Evolutionary conservation across 2,329 filamentous ascomycete species (phyloP).

Genomic region (Ceratocystis albifundus): DNA sequence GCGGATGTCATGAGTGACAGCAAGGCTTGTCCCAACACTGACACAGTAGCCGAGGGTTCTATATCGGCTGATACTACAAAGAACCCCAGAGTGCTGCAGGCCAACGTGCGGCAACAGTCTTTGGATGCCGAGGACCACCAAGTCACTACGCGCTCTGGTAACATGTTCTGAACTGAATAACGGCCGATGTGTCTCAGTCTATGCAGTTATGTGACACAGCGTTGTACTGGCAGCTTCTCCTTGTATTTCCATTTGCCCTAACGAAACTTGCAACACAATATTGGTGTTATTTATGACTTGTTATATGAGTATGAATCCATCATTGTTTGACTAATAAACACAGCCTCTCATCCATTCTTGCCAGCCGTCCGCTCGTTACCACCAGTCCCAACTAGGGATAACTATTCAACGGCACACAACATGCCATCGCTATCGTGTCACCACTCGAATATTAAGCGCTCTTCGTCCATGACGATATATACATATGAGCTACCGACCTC

Average conservation of each 20-base stretch:
- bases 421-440: conserved; percentile 6
- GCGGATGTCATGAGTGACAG: conserved; percentile 23
- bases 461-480: neutral
- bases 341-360: neutral
- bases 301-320: neutral
- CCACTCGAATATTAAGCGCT: conserved; percentile 21
- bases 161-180: neutral
- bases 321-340: conserved; percentile 11
- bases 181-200: neutral
- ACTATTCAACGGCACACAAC: neutral
- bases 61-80: conserved; percentile 27
- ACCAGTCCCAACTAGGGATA: conserved; percentile 6
- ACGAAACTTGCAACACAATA: neutral
- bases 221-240: neutral
- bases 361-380: conserved; percentile 8
- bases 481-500: conserved; percentile 25
- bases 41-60: neutral
- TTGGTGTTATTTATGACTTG: neutral
- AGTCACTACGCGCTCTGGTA: neutral
- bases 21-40: conserved; percentile 25
- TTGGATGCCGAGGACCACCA: neutral
- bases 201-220: neutral
- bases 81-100: neutral
- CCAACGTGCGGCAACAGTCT: neutral
- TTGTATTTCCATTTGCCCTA: neutral